Evolutionary conservation across 2,329 filamentous ascomycete genomes (phyloP).

Genomic region (Pseudogymnoascus destructans): DNA sequence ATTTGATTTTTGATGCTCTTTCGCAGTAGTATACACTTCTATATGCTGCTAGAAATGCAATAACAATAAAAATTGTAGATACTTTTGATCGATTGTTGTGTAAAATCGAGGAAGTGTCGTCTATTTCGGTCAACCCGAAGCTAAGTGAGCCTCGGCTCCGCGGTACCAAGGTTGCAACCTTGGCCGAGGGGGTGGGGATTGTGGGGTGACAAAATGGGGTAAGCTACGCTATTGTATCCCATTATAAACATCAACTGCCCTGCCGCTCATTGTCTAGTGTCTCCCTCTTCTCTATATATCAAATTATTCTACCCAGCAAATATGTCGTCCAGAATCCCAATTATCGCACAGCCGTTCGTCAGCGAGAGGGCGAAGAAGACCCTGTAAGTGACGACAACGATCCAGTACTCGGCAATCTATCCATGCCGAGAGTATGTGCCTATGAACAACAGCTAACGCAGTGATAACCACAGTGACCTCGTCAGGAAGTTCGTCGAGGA

Average conservation of each 20-base stretch:
- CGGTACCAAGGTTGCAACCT: conserved; percentile 6
- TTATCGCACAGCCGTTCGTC: conserved; percentile 39
- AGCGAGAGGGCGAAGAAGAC: conserved; percentile 76
- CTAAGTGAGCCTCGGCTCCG: conserved; percentile 6
- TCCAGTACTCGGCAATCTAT: not conserved
- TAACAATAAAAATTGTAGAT: conserved; percentile 3
- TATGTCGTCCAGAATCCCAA: conserved; percentile 36
- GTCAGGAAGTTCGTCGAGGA: conserved; percentile 96
- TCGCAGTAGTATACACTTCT: not conserved
- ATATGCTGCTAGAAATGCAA: not conserved
- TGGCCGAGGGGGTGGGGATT: conserved; percentile 7
- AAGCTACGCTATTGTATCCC: conserved; percentile 1
- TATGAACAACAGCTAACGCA: conserved; percentile 6
- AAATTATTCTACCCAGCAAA: conserved; percentile 11
- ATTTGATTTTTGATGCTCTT: not conserved
- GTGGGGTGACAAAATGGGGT: conserved; percentile 8
- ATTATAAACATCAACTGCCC: conserved; percentile 6
- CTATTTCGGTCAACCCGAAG: not conserved
- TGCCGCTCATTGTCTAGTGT: not conserved
- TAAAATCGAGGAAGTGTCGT: not conserved
- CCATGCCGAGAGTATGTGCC: not conserved
- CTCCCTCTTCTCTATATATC: conserved; percentile 7
- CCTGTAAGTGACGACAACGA: conserved; percentile 29
- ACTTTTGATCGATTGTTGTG: not conserved
- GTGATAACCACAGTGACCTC: conserved; percentile 37